A percentile compares a stretch with the other conserved stretches of the same genome.
phyloP scores from a whole-genome alignment of 176 grass and related monocot genomes.

The Urochloa ruziziensis region DNA sequence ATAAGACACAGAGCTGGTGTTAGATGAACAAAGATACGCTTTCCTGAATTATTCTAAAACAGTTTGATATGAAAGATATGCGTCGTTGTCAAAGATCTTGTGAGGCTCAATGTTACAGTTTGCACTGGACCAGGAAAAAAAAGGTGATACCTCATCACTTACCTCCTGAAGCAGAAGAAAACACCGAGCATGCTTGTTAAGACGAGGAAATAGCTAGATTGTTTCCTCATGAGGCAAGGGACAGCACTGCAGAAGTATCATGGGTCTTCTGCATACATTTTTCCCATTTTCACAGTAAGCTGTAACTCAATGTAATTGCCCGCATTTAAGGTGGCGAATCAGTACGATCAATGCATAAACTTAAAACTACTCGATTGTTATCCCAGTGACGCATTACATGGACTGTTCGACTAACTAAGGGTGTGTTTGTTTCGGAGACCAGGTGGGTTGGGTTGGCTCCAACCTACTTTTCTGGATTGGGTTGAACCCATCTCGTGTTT shows the following conservation, averaged over 20 bases:
- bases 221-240: neutral
- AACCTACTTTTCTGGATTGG: too few relatives aligned
- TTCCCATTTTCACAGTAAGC: neutral
- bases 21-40: constrained; percentile 34
- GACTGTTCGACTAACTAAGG: neutral
- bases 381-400: neutral
- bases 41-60: constrained; percentile 43
- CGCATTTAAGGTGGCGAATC: neutral
- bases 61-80: constrained; percentile 36
- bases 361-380: neutral
- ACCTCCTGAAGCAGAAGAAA: constrained; percentile 10
- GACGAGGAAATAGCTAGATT: neutral
- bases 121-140: constrained; percentile 3
- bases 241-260: neutral
- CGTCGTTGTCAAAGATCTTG: constrained; percentile 51
- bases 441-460: too few relatives aligned
- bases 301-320: neutral
- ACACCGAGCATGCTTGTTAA: neutral
- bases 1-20: constrained; percentile 19
- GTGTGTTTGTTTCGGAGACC: too few relatives aligned
- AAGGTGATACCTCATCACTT: constrained; percentile 13
- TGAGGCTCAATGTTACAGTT: constrained; percentile 20
- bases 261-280: neutral
- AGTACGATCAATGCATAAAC: neutral
- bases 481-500: too few relatives aligned